phyloP scores from a whole-genome alignment of 2,329 filamentous ascomycete genomes.

The Zasmidium cellare region DNA sequence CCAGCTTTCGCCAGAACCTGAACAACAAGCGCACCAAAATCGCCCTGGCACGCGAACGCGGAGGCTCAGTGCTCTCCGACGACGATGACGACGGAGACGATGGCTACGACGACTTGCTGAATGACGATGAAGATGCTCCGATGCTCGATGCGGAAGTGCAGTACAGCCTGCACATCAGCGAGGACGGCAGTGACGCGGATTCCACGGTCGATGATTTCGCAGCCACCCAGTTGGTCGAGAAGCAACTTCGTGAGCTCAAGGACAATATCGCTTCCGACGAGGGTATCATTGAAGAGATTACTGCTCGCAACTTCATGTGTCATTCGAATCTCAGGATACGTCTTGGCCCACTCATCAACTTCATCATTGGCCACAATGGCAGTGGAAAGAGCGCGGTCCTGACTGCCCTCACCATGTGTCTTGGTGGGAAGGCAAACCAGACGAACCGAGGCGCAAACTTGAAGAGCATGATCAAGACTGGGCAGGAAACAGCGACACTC shows the following conservation, averaged over 20 bases:
- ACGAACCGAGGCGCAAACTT: constrained; percentile 90
- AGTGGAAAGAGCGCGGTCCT: constrained; percentile 96
- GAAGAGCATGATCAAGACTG: constrained; percentile 89
- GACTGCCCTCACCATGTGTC: constrained; percentile 86
- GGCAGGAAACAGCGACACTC: constrained; percentile 70
- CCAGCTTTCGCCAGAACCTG: constrained; percentile 27
- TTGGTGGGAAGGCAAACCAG: constrained; percentile 90
- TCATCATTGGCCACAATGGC: constrained; percentile 95
- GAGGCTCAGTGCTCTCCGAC: constrained; percentile 31
- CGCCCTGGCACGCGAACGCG: constrained; percentile 29
- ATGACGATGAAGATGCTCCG: constrained; percentile 7
- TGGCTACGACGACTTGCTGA: constrained; percentile 8
- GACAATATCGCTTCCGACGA: constrained; percentile 77
- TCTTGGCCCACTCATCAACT: constrained; percentile 94
- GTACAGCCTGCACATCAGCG: constrained; percentile 2
- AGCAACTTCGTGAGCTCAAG: constrained; percentile 24
- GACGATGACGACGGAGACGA: constrained; percentile 32
- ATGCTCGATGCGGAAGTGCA: constrained; percentile 5
- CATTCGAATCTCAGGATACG: constrained; percentile 78
- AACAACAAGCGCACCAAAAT: constrained; percentile 31
- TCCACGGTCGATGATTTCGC: constrained; percentile 28
- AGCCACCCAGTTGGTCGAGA: constrained; percentile 34
- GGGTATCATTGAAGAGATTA: constrained; percentile 84
- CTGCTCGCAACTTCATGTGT: constrained; percentile 95
- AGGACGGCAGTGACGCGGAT: constrained; percentile 29